These are phyloP conservation scores for Microcyclospora tardicrescens DNA, from an alignment of 2,329 filamentous ascomycete genomes.

Conservation along the genomic window DNA sequence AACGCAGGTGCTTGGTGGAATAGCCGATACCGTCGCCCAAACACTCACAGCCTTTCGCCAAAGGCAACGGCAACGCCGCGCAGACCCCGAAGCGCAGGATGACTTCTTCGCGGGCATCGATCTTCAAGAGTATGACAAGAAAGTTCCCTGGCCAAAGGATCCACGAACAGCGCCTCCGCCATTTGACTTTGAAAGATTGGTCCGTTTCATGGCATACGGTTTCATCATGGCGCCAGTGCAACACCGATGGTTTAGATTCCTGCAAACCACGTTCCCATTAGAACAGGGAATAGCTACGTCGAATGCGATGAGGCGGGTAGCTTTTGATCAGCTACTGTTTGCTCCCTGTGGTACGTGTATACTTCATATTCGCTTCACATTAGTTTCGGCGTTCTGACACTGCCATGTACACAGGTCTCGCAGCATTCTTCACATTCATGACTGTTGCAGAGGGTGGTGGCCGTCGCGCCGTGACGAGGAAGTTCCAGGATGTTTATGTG, in stretches of 20 bases:
- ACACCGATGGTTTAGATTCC: conserved; percentile 88
- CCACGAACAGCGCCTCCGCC: conserved; percentile 53
- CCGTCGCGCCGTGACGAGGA: conserved; percentile 61
- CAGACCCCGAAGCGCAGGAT: conserved; percentile 49
- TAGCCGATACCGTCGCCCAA: conserved; percentile 93
- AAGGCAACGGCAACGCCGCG: conserved; percentile 30
- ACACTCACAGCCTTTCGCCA: conserved; percentile 72
- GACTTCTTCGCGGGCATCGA: conserved; percentile 66
- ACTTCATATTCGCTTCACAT: background rate
- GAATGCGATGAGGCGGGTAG: conserved; percentile 79
- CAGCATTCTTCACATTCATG: conserved; percentile 89
- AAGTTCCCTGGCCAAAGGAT: conserved; percentile 52
- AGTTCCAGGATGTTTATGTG: conserved; percentile 87
- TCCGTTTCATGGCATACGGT: conserved; percentile 92
- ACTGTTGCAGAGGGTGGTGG: conserved; percentile 89
- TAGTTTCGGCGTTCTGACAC: background rate
- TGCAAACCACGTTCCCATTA: conserved; percentile 71
- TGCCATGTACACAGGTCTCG: conserved; percentile 44
- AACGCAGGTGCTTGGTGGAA: conserved; percentile 71
- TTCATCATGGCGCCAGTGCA: conserved; percentile 93
- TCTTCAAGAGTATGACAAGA: conserved; percentile 74
- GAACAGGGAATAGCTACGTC: conserved; percentile 41
- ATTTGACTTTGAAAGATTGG: conserved; percentile 91
- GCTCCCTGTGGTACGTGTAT: conserved; percentile 59
- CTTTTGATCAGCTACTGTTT: conserved; percentile 85